Conservation (phyloP, 2,329 filamentous ascomycete genomes). For the Verticillium isaacii region DNA sequence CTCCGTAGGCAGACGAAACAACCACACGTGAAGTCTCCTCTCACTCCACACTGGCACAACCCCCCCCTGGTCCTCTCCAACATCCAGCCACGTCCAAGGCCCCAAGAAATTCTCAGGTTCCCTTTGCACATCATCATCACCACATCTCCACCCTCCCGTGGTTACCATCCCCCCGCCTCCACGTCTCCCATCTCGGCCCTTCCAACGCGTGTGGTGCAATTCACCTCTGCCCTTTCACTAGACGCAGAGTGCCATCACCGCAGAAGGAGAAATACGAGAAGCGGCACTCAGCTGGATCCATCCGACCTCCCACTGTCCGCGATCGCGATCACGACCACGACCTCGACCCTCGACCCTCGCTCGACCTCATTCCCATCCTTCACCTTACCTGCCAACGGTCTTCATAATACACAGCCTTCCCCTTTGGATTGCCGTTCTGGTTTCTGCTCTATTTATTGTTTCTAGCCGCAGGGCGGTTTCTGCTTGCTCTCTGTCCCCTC, state of each 20-base stretch:
- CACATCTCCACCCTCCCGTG: slow-evolving; percentile 7
- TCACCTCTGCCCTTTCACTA: slow-evolving; percentile 15
- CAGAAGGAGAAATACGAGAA: slow-evolving; percentile 10
- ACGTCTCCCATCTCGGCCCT: slow-evolving; percentile 5
- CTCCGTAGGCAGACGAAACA: background rate
- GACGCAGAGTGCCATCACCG: slow-evolving; percentile 11
- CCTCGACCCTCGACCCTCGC: background rate
- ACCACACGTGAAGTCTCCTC: background rate
- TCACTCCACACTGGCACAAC: background rate
- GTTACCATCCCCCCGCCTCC: slow-evolving; percentile 8
- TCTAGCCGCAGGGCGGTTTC: slow-evolving; percentile 2
- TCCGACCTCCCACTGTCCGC: background rate
- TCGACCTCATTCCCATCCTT: background rate
- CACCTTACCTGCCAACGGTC: background rate
- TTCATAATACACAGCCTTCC: background rate
- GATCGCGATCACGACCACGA: background rate
- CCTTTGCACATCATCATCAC: slow-evolving; percentile 14
- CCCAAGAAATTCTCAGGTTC: slow-evolving; percentile 8
- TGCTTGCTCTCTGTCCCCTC: slow-evolving; percentile 1
- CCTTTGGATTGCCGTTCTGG: background rate
- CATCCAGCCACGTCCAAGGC: background rate
- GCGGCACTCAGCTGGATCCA: background rate
- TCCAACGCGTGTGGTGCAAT: background rate
- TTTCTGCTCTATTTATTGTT: background rate
- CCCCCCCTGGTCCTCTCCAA: background rate